Evolutionary conservation across 352 stramenopile genomes (phyloP).

Genomic region (Phytopythium delawarense): DNA sequence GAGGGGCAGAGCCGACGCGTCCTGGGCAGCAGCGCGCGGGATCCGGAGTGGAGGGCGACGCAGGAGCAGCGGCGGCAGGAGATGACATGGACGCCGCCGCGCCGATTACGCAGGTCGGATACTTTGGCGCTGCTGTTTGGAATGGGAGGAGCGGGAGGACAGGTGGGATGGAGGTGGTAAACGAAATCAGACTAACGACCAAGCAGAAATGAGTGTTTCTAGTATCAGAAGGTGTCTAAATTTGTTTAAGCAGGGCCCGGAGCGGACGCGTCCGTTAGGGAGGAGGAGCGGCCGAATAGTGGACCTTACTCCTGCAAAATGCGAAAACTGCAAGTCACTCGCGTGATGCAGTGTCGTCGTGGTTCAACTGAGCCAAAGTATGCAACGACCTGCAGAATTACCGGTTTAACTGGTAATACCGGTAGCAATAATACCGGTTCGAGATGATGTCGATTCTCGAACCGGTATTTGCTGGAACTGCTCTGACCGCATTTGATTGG

Average conservation of each 20-base stretch:
- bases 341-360: no score
- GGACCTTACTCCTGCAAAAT: not conserved
- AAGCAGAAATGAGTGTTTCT: not conserved
- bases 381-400: no score
- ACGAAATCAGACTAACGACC: not conserved
- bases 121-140: no score
- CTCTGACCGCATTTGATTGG: no score
- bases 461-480: no score
- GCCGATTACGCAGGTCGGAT: not conserved
- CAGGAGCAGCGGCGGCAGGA: no score
- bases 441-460: no score
- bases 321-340: constrained; percentile 4
- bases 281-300: not conserved
- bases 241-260: no score
- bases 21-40: not conserved
- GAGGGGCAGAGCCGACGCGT: not conserved
- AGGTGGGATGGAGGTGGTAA: not conserved
- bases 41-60: not conserved
- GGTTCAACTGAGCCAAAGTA: no score
- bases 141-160: not conserved
- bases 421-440: no score
- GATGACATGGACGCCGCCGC: not conserved
- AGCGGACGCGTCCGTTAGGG: no score
- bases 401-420: no score
- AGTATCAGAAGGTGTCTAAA: not conserved